Percentiles rank a stretch among this genome's conserved stretches.
phyloP scores from a whole-genome alignment of 306 rosid species.

The Cicer chorassanicum region DNA sequence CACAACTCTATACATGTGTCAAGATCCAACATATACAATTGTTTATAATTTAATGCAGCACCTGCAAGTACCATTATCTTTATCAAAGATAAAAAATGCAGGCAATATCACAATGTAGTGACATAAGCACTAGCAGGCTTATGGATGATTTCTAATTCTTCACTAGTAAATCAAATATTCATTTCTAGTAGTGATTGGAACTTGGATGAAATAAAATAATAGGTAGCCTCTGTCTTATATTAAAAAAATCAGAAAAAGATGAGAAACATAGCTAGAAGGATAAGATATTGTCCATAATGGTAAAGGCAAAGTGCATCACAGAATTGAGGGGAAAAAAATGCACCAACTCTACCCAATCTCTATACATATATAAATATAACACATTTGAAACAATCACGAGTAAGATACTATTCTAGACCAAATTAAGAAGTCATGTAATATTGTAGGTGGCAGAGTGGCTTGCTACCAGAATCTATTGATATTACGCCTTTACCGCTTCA shows the following conservation, averaged over 20 bases:
- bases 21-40: constrained; percentile 16
- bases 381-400: too few relatives aligned
- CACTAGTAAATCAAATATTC: background rate
- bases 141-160: background rate
- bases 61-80: background rate
- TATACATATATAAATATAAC: background rate
- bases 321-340: background rate
- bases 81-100: too few relatives aligned
- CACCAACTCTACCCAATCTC: background rate
- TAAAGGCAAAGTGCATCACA: background rate
- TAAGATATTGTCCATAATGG: background rate
- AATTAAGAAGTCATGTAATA: too few relatives aligned
- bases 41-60: background rate
- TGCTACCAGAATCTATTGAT: too few relatives aligned
- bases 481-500: too few relatives aligned
- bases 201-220: background rate
- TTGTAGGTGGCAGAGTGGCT: too few relatives aligned
- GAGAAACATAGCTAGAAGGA: background rate
- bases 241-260: background rate
- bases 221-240: background rate
- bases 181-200: background rate
- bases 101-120: too few relatives aligned
- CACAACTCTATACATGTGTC: background rate
- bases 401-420: too few relatives aligned
- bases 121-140: background rate